Base-by-base conservation (phyloP, 352 stramenopile species). In the Phytophthora citrophthora region DNA sequence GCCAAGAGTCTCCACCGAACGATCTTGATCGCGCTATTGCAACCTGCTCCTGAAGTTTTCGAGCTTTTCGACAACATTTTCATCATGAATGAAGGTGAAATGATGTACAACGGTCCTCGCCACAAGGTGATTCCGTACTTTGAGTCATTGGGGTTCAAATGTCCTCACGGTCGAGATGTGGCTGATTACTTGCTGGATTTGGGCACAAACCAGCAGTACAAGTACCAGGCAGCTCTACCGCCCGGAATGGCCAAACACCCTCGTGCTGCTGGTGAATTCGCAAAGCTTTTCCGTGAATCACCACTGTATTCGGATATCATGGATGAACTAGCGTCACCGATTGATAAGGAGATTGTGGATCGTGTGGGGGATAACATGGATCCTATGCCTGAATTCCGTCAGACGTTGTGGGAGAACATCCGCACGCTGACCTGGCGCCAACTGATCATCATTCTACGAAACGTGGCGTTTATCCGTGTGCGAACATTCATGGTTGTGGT, bases 11-110 rank as follows among this genome's bases (percentile, higher is more conserved):
- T 89, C 16, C 66, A 75, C 15, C 74, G 83, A 49, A 89, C 81
- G 0, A 53, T 79, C 24, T 79, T 94, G 2, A 83, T 97, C 18
- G 84, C 88, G 1, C 64, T 98, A 20, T 63, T 97, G 23, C 79
- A 98, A 70, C 74, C 74, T 10, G 81, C 94, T n/a, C 79, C 77
- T 0, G 76, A 88, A 18, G 74, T 88, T 4, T 65, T 85, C 38
- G 61, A 72, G 4, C 52, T 88, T 7, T 88, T 88, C 26, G 79
- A 88, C 57, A 57, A 85, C 51, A 54, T 86, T 1, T 26, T 88
- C 52, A 69, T 88, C 11, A 27, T 88, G 12, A 85, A 79, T 36
- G 72, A 74, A 3, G 74, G 74, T 34, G 59, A 82, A 20, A 50
- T 82, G 32, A 79, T 77, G 70, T 79, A 79, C 38, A 64, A 82